Evolutionary conservation across 805 yeast species (phyloP), one percentile per base, ranked within the genome.

Genomic region (Wickerhamomyces chaumierensis): DNA sequence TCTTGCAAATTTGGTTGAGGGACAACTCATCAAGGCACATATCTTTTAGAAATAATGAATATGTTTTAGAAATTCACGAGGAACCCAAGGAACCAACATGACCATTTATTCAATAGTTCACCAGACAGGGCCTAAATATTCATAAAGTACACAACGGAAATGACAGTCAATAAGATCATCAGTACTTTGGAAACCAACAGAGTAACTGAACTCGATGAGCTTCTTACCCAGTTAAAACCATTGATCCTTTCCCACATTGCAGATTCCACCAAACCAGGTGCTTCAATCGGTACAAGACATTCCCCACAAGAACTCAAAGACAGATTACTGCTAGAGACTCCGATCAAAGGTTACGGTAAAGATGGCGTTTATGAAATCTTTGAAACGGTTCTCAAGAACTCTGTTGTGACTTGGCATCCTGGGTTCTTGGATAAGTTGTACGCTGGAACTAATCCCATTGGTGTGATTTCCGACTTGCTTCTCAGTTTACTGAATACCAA

Each of bases 381-480:
- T 38, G 78, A 81, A 42, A 55, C 65, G 34, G 71, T 84, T 1
- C 60, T 84, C 44, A 59, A 71, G 36, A 71, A 78, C 49, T 80
- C 90, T 0, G 85, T 81, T 32, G 82, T 78, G 38, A 85, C 94
- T 0, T 85, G 94, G 94, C 81, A 81, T 53, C 80, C 84, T 0
- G 94, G 94, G 1, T 84, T 84, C 51, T 59, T 84, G 62, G 95
- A 85, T 54, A 84, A 84, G 56, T 62, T 84, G 40, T 84, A 84
- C 48, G 94, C 94, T 0, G 73, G 84, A n/a, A 83, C 84, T 20
- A 84, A 83, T 52, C 88, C 94, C 2, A 78, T 83, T 23, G 95
- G 95, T 7, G 74, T 84, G 5, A 68, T 84, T 5, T 68, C 84
- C 2, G 95, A 84, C 54, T 42, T 84, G 37, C 55, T 84, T 3